A percentile compares a stretch with the other conserved stretches of the same genome.
Conservation (phyloP, 805 yeast genomes). For the Kodamaea nitidulidarum region DNA sequence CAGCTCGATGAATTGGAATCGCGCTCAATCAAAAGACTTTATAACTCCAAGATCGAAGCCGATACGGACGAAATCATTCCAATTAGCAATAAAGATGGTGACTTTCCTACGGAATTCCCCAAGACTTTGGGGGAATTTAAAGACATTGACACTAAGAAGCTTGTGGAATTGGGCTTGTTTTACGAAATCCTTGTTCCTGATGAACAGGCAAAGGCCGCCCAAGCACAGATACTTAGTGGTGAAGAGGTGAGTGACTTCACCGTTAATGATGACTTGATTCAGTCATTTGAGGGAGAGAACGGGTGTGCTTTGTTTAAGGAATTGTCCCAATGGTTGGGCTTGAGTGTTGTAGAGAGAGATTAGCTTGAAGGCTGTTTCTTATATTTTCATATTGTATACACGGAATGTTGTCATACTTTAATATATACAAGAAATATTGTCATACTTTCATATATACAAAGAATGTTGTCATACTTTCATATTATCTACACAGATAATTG, state of each 20-base stretch:
- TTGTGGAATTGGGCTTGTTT: constrained; percentile 59
- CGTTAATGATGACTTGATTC: constrained; percentile 18
- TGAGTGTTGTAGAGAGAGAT: constrained; percentile 47
- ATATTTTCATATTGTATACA: no score
- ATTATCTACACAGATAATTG: no score
- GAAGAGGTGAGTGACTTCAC: constrained; percentile 9
- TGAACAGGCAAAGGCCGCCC: constrained; percentile 32
- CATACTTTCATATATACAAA: no score
- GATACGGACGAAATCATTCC: constrained; percentile 53
- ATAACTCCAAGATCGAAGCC: constrained; percentile 50
- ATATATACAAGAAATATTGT: no score
- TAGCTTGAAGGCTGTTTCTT: no score
- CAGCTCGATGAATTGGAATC: constrained; percentile 80
- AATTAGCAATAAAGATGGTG: constrained; percentile 77
- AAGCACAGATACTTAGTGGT: constrained; percentile 14
- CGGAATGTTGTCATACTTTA: no score
- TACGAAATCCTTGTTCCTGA: constrained; percentile 72
- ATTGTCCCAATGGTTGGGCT: constrained; percentile 66
- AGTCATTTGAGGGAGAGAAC: constrained; percentile 41
- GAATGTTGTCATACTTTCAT: no score
- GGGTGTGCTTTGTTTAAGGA: constrained; percentile 55
- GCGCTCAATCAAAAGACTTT: constrained; percentile 65
- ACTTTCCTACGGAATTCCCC: constrained; percentile 61
- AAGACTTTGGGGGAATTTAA: constrained; percentile 50
- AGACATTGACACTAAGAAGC: constrained; percentile 38